Evolutionary conservation across 495 filamentous ascomycete genomes (phyloP).

Genomic region (Bacidia gigantensis): DNA sequence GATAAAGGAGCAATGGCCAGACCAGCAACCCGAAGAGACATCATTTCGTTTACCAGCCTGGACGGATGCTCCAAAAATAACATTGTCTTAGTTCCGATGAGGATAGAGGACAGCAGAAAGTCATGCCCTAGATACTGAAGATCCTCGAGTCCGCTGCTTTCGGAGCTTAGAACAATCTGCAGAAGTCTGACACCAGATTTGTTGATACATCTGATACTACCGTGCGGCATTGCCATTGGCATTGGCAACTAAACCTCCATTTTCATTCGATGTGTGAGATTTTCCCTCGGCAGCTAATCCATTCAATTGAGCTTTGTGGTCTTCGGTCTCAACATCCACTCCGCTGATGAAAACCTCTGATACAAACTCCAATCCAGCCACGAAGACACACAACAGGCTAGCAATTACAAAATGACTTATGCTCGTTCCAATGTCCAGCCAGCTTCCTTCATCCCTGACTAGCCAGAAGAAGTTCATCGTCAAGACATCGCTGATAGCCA

Average conservation of each 20-base stretch:
- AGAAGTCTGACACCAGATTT: too few relatives aligned
- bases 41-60: conserved; percentile 41
- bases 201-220: too few relatives aligned
- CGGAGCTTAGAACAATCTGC: too few relatives aligned
- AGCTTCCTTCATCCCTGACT: conserved; percentile 87
- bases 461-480: conserved; percentile 97
- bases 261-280: conserved; percentile 3
- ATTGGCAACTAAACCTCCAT: too few relatives aligned
- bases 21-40: conserved; percentile 40
- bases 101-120: neutral
- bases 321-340: conserved; percentile 48
- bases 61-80: conserved; percentile 10
- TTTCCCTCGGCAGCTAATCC: neutral
- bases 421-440: conserved; percentile 93
- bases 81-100: neutral
- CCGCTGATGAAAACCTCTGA: conserved; percentile 75
- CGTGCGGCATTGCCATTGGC: neutral
- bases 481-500: conserved; percentile 81
- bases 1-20: conserved; percentile 42
- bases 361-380: conserved; percentile 72
- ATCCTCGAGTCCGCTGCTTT: too few relatives aligned
- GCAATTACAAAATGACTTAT: conserved; percentile 93
- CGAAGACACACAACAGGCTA: conserved; percentile 78
- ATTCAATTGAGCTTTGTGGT: conserved; percentile 3
- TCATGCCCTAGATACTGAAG: too few relatives aligned